Conservation (phyloP, 164 flowering plant genomes). For the Saururus chinensis region DNA sequence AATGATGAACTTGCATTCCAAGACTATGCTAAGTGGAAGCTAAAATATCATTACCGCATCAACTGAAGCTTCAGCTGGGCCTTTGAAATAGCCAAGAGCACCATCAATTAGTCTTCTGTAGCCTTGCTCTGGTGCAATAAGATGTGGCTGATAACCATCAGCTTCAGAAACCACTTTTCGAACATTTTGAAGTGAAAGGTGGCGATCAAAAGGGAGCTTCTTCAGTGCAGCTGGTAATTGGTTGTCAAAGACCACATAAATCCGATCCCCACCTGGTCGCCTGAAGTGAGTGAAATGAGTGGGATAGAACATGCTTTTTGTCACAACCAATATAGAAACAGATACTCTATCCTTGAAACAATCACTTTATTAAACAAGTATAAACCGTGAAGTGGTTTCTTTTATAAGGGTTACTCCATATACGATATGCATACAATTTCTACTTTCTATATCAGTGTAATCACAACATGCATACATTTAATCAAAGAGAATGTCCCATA, state of each 20-base stretch:
- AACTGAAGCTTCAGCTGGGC: conserved; percentile 98
- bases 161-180: conserved; percentile 79
- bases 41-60: conserved; percentile 66
- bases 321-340: no score
- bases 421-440: no score
- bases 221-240: conserved; percentile 88
- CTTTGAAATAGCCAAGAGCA: conserved; percentile 85
- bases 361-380: no score
- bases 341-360: no score
- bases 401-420: no score
- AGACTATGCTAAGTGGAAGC: neutral
- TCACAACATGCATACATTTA: no score
- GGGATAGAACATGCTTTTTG: no score
- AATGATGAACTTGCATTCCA: neutral
- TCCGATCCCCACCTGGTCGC: conserved; percentile 85
- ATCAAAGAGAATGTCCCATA: no score
- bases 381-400: no score
- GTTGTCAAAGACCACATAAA: conserved; percentile 76
- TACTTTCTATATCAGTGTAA: no score
- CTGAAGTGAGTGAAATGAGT: conserved; percentile 17
- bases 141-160: conserved; percentile 96
- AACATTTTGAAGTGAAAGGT: conserved; percentile 71
- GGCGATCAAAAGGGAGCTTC: conserved; percentile 87
- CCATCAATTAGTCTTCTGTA: conserved; percentile 94
- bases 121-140: conserved; percentile 99